Evolutionary conservation across 1,284 basidiomycete species (phyloP).

Genomic region (Boletus semigastroideus): DNA sequence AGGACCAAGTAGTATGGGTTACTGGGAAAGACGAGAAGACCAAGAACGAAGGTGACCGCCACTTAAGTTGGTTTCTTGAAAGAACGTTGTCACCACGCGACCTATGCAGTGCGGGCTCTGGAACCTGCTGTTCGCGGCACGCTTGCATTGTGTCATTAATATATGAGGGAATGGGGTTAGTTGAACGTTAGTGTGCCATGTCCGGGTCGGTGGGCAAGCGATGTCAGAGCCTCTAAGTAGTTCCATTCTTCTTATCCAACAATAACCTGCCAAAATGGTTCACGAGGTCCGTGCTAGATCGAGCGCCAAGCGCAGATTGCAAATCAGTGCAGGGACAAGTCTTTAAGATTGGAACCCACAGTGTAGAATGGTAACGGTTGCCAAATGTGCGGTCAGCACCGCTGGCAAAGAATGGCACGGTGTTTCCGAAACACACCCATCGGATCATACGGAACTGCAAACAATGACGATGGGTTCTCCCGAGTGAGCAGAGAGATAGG

Average conservation of each 20-base stretch:
- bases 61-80: slow-evolving; percentile 4
- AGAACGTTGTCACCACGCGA: neutral
- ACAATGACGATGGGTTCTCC: too few relatives aligned
- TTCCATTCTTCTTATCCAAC: neutral
- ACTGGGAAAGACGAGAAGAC: neutral
- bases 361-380: too few relatives aligned
- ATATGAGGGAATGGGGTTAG: neutral
- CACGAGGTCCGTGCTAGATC: too few relatives aligned
- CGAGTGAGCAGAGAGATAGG: too few relatives aligned
- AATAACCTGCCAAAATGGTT: too few relatives aligned
- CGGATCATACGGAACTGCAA: too few relatives aligned
- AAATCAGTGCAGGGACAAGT: too few relatives aligned
- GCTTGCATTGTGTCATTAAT: slow-evolving; percentile 21
- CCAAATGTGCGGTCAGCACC: too few relatives aligned
- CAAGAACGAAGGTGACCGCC: neutral
- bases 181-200: slow-evolving; percentile 4
- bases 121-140: neutral
- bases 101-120: slow-evolving; percentile 2
- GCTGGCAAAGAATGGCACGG: too few relatives aligned
- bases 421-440: too few relatives aligned
- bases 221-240: neutral
- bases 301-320: too few relatives aligned
- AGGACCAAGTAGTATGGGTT: slow-evolving; percentile 1
- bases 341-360: too few relatives aligned
- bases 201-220: neutral